phyloP scores from a whole-genome alignment of 1,139 yeast genomes.

The Candida gigantensis region DNA sequence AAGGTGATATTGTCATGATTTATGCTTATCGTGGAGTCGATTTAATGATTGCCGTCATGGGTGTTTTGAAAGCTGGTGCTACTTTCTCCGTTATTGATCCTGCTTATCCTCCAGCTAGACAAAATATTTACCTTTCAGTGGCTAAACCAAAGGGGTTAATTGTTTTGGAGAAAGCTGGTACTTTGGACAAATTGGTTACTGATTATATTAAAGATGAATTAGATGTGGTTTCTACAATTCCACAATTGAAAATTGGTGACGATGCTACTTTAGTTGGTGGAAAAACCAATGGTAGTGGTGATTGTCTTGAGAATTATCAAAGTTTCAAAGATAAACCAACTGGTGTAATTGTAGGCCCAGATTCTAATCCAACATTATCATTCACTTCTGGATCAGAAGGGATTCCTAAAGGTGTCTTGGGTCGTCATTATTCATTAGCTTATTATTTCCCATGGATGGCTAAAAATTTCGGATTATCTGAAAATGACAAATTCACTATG shows the following conservation, averaged over 20 bases:
- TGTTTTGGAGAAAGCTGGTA: slow-evolving; percentile 88
- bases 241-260: slow-evolving; percentile 72
- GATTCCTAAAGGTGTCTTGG: slow-evolving; percentile 96
- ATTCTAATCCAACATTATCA: slow-evolving; percentile 92
- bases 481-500: slow-evolving; percentile 91
- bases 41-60: slow-evolving; percentile 94
- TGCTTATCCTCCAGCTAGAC: slow-evolving; percentile 98
- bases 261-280: slow-evolving; percentile 79
- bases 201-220: slow-evolving; percentile 73
- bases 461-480: slow-evolving; percentile 71
- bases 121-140: slow-evolving; percentile 85
- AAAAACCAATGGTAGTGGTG: slow-evolving; percentile 29
- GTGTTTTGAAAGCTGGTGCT: slow-evolving; percentile 97
- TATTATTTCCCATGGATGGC: slow-evolving; percentile 99
- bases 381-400: slow-evolving; percentile 99
- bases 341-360: slow-evolving; percentile 97
- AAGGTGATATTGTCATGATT: slow-evolving; percentile 96
- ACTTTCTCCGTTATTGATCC: slow-evolving; percentile 98
- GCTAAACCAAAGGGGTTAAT: slow-evolving; percentile 91
- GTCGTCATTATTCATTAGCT: slow-evolving; percentile 94
- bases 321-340: slow-evolving; percentile 57
- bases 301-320: slow-evolving; percentile 52
- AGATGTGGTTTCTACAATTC: slow-evolving; percentile 69
- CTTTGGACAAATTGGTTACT: slow-evolving; percentile 71
- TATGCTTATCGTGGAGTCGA: slow-evolving; percentile 98